Evolutionary conservation across 2,329 filamentous ascomycete genomes (phyloP), one percentile per base, ranked within the genome.

Genomic region (Malbranchea cinnamomea): DNA sequence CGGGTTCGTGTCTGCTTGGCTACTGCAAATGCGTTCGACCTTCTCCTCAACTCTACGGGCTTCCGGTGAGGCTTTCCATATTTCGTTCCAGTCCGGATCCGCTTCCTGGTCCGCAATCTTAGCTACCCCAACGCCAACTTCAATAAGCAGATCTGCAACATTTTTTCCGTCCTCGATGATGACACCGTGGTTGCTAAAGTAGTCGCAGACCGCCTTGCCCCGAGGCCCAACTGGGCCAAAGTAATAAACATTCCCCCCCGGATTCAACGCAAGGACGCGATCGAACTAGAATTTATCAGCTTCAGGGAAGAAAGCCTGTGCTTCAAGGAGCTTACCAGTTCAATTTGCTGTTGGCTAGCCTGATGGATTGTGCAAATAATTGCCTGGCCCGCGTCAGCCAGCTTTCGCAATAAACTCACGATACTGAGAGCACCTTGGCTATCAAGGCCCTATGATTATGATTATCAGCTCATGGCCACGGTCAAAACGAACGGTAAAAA

Each of bases 331-430:
- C 36, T 29, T 36, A 47, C 46, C 36, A 47, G 34, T 35, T 52
- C 64, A 28, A 78, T 71, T 3, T 78, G 59, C 14, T 74, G 58
- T 4, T 70, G 70, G 13, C 67, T 73, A 2, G 74, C 73, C 40
- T 78, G 74, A 41, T 78, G 74, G 30, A 78, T 78, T 0, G 74
- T 79, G 48, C 73, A 78, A 24, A 79, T 56, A 35, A 79, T 73
- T 2, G 73, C 72, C 41, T 77, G 65, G 2, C 73, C 73, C 15
- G 71, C 67, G 5, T 60, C 51, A 7, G 70, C 60, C 4, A 78
- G 56, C 38, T 75, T 75, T 52, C 69, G 67, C 16, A 78, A 47
- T 48, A 78, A 71, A 1, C 64, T 59, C 4, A 77, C 62, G 32
- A 78, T 76, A 0, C 62, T 71, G 44, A 63, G 74, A 2, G 74